Evolutionary conservation across 2,329 filamentous ascomycete species (phyloP), one percentile per base, ranked within the genome.

Genomic region (Dactylellina cionopaga): DNA sequence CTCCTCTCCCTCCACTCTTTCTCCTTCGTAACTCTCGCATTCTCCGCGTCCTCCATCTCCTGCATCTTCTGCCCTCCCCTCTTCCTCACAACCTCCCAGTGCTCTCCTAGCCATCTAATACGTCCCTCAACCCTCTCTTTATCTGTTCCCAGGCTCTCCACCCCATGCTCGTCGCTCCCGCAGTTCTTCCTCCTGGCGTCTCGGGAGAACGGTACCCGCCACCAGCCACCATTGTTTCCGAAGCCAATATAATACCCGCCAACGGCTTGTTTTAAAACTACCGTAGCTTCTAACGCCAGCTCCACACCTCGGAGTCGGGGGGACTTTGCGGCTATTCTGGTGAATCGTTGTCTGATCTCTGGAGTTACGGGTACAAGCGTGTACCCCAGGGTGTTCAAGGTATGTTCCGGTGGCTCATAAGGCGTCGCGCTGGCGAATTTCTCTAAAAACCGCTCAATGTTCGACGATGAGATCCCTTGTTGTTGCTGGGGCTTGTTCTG

Each of bases 61-160:
- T 25, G 11, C 27, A 24, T 33, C 59, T 46, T 27, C 15, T 5
- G 24, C 62, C 41, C 19, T 19, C 35, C 33, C 27, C 22, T 49
- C 5, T 6, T 29, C 11, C 51, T 65, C 5, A 47, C 3, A 0
- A 15, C 11, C 22, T 65, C 62, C 35, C 35, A 65, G 15, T 41
- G 17, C 31, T 65, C 51, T n/a, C 62, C 62, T 15, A 37, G 25
- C 17, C 17, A 41, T 35, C 62, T 56, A 33, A 65, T 58, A 24
- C 62, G 39, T 11, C 51, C 24, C 10, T 15, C 31, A 11, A 65
- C 43, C 0, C 11, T 29, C n/a, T 37, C 51, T n/a, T 46, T 31
- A 31, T 65, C 51, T 1, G 9, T n/a, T 1, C 49, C 62, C 1
- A 65, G 27, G 22, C n/a, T 15, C 31, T 56, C 19, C 39, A 44